Conservation (phyloP, 1,139 yeast genomes). For the Yamadazyma epiphylla region DNA sequence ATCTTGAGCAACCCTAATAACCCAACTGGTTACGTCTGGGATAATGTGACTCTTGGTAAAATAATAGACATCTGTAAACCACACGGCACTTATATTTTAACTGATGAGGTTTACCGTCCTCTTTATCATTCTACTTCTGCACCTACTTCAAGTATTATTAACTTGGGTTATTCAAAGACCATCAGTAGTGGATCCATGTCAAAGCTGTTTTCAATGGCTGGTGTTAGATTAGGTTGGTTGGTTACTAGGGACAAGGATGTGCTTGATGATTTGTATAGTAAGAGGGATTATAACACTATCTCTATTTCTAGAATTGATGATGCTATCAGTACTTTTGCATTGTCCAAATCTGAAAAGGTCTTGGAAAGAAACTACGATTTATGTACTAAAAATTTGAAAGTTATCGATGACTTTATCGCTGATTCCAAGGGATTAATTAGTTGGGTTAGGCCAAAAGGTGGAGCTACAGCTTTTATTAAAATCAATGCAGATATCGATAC, state of each 20-base stretch:
- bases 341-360: conserved; percentile 28
- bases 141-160: conserved; percentile 32
- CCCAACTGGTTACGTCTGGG: conserved; percentile 51
- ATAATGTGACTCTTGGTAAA: conserved; percentile 24
- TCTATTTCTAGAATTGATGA: conserved; percentile 51
- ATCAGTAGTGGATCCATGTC: conserved; percentile 52
- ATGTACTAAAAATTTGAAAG: conserved; percentile 32
- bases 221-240: conserved; percentile 55
- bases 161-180: conserved; percentile 40
- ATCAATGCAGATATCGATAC: conserved; percentile 28
- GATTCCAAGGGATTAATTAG: conserved; percentile 27
- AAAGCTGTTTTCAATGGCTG: conserved; percentile 55
- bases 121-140: conserved; percentile 34
- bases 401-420: conserved; percentile 31
- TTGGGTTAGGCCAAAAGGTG: conserved; percentile 47
- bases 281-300: conserved; percentile 53
- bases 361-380: conserved; percentile 35
- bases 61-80: conserved; percentile 38
- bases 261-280: conserved; percentile 29
- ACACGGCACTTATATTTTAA: conserved; percentile 32
- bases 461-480: conserved; percentile 45
- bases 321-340: conserved; percentile 40
- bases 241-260: conserved; percentile 30
- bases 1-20: conserved; percentile 54
- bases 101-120: conserved; percentile 59